Base-by-base conservation (phyloP, 805 yeast species). In the Wickerhamiella parazyma region DNA sequence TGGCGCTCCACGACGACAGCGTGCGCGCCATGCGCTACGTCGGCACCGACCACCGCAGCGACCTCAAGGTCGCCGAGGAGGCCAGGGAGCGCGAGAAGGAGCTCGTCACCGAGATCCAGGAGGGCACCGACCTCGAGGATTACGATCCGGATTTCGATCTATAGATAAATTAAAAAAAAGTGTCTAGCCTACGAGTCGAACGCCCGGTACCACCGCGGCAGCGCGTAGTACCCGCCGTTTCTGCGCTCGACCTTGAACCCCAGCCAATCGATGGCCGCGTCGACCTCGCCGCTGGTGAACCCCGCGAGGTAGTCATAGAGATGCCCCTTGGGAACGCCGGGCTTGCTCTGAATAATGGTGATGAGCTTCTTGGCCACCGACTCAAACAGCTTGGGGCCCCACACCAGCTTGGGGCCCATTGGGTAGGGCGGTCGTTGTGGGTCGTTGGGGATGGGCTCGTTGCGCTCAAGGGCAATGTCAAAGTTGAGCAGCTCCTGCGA, bases 1-100 rank as follows among this genome's bases (percentile, higher is more conserved):
- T 85, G 65, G 73, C 80, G 38, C 71, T 89, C 51, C 94, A 89
- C 65, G 85, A 86, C 54, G 96, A 89, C 55, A 76, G 84, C 61
- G 93, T 89, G 47, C 82, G 84, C 65, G 85, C 94, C 7, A 85
- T 91, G 96, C 75, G 96, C 55, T 91, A 84, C 63, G 94, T 95
- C 29, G 52, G 57, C 64, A 68, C 70, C 43, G 68, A 69, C 41
- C 71, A 71, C 50, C 61, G 72, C 38, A 64, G 61, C 17, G 78
- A 73, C 48, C 58, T 70, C 45, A 71, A 71, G 55, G 61, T 59
- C 19, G 76, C 71, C 40, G 66, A 71, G 44, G 76, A 73, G 54
- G 73, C 75, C 4, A 66, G 76, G 16, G 77, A 73, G 53, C 63
- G 76, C 37, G 79, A 73, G 49, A 73, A 66, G 49, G 71, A 67